Evolutionary conservation across 2,329 filamentous ascomycete species (phyloP).

Genomic region (Penicillium janthinellum): DNA sequence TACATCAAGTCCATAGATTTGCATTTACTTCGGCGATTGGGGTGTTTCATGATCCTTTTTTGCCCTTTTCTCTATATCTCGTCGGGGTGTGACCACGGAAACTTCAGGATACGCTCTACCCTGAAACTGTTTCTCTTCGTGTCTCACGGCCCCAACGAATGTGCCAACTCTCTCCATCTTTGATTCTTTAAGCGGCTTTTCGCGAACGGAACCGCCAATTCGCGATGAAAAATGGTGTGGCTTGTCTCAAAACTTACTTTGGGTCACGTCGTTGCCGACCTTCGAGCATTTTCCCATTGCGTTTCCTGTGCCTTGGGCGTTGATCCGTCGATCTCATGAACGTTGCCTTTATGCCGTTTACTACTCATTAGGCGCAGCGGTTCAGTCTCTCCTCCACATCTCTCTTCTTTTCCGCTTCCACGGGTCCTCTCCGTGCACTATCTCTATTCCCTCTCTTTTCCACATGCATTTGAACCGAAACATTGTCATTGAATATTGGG

Average conservation of each 20-base stretch:
- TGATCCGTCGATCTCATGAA: conserved; percentile 26
- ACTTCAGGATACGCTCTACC: neutral
- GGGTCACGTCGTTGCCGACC: conserved; percentile 10
- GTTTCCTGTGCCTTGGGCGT: conserved; percentile 3
- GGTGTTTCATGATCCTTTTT: conserved; percentile 23
- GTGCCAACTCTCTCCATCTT: conserved; percentile 15
- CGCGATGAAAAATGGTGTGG: conserved; percentile 18
- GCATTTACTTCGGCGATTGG: conserved; percentile 28
- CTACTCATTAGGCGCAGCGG: conserved; percentile 16
- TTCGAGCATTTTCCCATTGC: conserved; percentile 1
- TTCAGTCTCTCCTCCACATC: conserved; percentile 17
- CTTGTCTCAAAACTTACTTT: conserved; percentile 14
- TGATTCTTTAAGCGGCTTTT: conserved; percentile 16
- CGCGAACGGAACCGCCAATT: neutral
- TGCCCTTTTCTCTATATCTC: neutral
- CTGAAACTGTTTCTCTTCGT: neutral
- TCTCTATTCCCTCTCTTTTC: conserved; percentile 19
- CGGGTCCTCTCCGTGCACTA: neutral
- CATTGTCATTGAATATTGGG: conserved; percentile 33
- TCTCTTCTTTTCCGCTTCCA: conserved; percentile 8
- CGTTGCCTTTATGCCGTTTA: conserved; percentile 8
- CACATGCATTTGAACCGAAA: conserved; percentile 32
- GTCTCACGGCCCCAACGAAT: conserved; percentile 1
- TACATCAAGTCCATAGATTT: conserved; percentile 31
- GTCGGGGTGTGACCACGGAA: conserved; percentile 1